Evolutionary conservation across 306 rosid genomes (phyloP), one percentile per base, ranked within the genome.

Genomic region (Vachellia pachyceras): DNA sequence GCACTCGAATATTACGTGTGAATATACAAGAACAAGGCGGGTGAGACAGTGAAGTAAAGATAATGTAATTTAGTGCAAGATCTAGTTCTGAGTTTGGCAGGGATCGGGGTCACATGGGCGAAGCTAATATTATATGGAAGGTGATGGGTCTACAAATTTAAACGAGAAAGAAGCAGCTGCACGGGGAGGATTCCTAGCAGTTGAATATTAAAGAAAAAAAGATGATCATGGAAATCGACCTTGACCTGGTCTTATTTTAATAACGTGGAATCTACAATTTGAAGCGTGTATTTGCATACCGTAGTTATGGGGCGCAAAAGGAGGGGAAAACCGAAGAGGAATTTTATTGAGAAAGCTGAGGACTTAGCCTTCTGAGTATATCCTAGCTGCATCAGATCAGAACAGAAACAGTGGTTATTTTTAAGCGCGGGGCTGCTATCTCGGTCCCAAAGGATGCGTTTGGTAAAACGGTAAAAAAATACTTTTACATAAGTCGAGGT

Each of bases 351-450:
- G 54, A 54, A 66, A 66, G 73, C 66, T 80, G 25, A 17, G 67
- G 52, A 40, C 69, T 74, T 73, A 42, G 68, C 77, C 36, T 80
- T 80, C 78, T 81, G 84, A 45, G 80, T 68, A n/a, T n/a, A 35
- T 10, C 13, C 10, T 39, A 47, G 72, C 23, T 66, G 72, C 55
- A 68, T 57, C 73, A 61, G 65, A 75, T 73, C 23, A 68, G 76
- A 71, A 47, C 68, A 76, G 76, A 76, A 47, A 73, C 65, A 84
- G 57, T n/a, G 60, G 82, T 75, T 77, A 42, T 55, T 64, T 85
- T 83, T 80, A 74, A 65, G 70, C 68, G 52, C 81, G 45, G 72
- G 60, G 25, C 35, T 50, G 46, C 57, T 79, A 67, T 77, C n/a
- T 10, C 5, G n/a, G n/a, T n/a, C n/a, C n/a, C n/a, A n/a, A n/a